Base-by-base conservation (phyloP, 768 basidiomycete species). In the Hydnum rufescens region DNA sequence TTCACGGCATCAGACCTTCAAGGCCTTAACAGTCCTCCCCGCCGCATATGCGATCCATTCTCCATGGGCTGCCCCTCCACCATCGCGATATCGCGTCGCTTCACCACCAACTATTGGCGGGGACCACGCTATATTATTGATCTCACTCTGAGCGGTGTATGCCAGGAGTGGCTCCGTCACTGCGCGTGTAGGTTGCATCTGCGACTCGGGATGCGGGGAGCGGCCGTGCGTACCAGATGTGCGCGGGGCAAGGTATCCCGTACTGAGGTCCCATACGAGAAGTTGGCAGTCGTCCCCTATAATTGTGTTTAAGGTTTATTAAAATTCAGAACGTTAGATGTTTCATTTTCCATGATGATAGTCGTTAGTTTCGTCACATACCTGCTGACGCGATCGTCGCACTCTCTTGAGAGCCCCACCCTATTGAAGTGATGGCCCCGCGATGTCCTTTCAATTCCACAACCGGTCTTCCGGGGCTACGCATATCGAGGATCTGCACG, bases 401-500 rank as follows among this genome's bases (percentile, higher is more conserved):
- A 26, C 77, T 81, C 22, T 88, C 83, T 2, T 76, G 76, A 3
- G 82, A 74, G 28, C 90, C 83, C 93, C 93, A 97, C 4, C 83
- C 85, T 47, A 96, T 73, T 2, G 82, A 83, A 59, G 90, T 89
- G 44, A 96, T 74, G 53, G 80, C 76, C 28, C 74, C 77, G 51
- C 78, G 74, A 62, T 97, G 93, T 18, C 76, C 89, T 57, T 76
- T 74, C 19, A 96, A 69, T 64, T 97, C 92, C 61, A 90, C 82
- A 18, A 96, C 90, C 0, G 95, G 90, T 56, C 85, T 80, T 2
- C 95, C 95, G 1, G 95, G 95, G 65, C 80, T 85, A 51, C 95
- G 77, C 86, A 96, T 96, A 61, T 99, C 95, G 56, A 99, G 70
- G 26, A 99, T 86, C 63, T 95, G 85, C 3, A 95, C 74, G 60